Conservation (phyloP, 2,329 filamentous ascomycete species). For the Fusarium verticillioides region DNA sequence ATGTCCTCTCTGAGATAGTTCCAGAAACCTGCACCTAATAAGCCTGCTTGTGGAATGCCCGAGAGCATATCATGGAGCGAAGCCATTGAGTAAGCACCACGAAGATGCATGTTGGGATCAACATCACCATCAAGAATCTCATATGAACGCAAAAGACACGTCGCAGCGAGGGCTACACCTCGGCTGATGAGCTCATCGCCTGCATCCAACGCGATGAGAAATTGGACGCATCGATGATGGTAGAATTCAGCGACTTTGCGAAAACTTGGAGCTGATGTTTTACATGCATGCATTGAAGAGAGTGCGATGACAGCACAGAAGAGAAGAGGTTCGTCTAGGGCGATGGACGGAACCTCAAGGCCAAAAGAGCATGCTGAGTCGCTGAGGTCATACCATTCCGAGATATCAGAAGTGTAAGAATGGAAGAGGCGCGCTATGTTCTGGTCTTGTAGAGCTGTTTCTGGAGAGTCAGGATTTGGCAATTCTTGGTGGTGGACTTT, state of each 20-base stretch:
- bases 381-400: constrained; percentile 61
- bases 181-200: constrained; percentile 46
- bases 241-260: constrained; percentile 51
- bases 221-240: constrained; percentile 53
- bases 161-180: constrained; percentile 57
- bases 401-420: constrained; percentile 53
- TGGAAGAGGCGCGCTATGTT: constrained; percentile 52
- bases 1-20: constrained; percentile 64
- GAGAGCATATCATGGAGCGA: constrained; percentile 43
- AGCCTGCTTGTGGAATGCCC: constrained; percentile 37
- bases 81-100: constrained; percentile 59
- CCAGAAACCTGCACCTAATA: constrained; percentile 59
- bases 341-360: constrained; percentile 49
- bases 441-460: constrained; percentile 45
- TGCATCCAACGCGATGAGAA: constrained; percentile 52
- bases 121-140: constrained; percentile 58
- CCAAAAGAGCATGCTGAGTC: constrained; percentile 52
- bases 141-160: constrained; percentile 60
- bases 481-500: constrained; percentile 18
- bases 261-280: constrained; percentile 45
- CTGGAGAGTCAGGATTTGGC: constrained; percentile 36
- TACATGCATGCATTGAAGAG: constrained; percentile 54
- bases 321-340: constrained; percentile 54
- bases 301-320: constrained; percentile 59
- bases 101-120: constrained; percentile 57